Percentiles rank a stretch among this genome's conserved stretches.
phyloP scores from a whole-genome alignment of 441 rosid genomes.

The Metrosideros polymorpha region DNA sequence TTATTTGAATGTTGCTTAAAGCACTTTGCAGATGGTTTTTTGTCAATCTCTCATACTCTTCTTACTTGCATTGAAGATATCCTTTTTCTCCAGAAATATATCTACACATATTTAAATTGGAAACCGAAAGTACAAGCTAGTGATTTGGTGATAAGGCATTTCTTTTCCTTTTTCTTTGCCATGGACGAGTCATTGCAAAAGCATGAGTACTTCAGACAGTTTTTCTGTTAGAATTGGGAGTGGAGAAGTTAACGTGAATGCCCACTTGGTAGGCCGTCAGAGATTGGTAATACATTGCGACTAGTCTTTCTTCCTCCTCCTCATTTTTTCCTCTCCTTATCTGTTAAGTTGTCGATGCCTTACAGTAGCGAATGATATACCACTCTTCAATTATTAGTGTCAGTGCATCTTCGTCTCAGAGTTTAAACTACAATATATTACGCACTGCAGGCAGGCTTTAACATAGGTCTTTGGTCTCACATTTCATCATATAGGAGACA shows the following conservation, averaged over 20 bases:
- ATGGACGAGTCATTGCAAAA: background rate
- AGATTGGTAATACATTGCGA: background rate
- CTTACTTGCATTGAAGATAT: background rate
- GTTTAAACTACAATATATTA: background rate
- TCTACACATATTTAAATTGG: background rate
- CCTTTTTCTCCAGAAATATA: background rate
- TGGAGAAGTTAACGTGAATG: background rate
- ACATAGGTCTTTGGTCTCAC: background rate
- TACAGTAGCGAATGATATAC: background rate
- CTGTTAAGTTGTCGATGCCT: background rate
- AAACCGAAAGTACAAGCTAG: background rate
- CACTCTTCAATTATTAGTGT: background rate
- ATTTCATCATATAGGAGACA: background rate
- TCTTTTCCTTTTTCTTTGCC: background rate
- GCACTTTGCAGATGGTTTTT: background rate
- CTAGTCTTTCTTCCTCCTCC: background rate
- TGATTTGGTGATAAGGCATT: background rate
- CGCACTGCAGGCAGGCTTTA: background rate
- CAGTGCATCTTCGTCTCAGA: background rate
- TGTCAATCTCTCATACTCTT: background rate
- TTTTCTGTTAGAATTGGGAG: conserved; percentile 1
- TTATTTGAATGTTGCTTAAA: background rate
- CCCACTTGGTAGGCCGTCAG: background rate
- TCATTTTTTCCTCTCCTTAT: background rate
- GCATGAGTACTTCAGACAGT: background rate